Percentiles rank a stretch among this genome's conserved stretches.
Conservation (phyloP, 78 protist species). For the Dictyostelium capitatum region DNA sequence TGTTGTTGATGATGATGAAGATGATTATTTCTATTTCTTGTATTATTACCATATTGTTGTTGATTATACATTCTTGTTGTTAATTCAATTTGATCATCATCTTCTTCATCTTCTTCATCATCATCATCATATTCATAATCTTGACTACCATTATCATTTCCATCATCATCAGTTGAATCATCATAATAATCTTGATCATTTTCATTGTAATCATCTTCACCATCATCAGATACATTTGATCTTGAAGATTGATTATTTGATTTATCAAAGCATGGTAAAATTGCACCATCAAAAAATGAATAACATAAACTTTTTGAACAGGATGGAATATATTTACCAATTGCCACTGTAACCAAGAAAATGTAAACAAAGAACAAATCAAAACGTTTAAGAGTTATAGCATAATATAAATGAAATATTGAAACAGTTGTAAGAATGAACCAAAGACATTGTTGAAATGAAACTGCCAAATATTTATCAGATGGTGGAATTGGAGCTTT, state of each 20-base stretch:
- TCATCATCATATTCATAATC: constrained; percentile 19
- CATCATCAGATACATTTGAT: not conserved
- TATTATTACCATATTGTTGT: not conserved
- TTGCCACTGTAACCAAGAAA: constrained; percentile 22
- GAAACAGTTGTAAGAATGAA: not conserved
- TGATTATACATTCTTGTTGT: not conserved
- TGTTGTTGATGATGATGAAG: not conserved
- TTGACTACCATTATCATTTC: not conserved
- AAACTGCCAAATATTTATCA: constrained; percentile 20
- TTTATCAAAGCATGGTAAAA: constrained; percentile 27
- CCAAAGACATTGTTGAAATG: constrained; percentile 64
- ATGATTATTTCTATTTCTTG: not conserved
- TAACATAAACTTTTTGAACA: constrained; percentile 63
- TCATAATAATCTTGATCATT: constrained; percentile 1
- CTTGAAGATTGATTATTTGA: not conserved
- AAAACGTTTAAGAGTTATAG: not conserved
- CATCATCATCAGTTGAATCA: not conserved
- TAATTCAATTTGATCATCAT: constrained; percentile 14
- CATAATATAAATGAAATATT: constrained; percentile 25
- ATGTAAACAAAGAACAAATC: constrained; percentile 42
- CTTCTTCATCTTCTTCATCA: not conserved
- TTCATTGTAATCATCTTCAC: constrained; percentile 19
- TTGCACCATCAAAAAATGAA: constrained; percentile 67
- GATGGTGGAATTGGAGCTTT: constrained; percentile 23
- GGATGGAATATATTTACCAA: constrained; percentile 65